phyloP scores from a whole-genome alignment of 441 rosid genomes.

The Croton laevigatus region DNA sequence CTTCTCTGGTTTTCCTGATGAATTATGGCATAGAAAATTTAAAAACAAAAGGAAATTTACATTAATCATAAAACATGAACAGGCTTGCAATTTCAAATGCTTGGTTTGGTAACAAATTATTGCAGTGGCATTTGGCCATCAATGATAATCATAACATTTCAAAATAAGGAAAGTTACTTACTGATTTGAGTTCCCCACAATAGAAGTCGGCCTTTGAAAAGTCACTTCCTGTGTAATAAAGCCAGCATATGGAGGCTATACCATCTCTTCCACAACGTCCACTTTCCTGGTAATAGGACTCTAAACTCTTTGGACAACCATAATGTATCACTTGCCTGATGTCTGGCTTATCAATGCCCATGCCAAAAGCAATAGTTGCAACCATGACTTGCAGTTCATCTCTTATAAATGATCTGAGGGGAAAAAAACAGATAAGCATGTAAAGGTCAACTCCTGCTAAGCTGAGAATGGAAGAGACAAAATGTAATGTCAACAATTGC shows the following conservation, averaged over 20 bases:
- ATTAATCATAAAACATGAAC: not conserved
- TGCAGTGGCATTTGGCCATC: not conserved
- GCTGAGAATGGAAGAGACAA: slow-evolving; percentile 10
- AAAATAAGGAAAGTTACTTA: slow-evolving; percentile 23
- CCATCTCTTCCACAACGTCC: slow-evolving; percentile 62
- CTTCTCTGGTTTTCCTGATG: slow-evolving; percentile 42
- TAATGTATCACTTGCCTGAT: slow-evolving; percentile 50
- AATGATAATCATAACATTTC: slow-evolving; percentile 9
- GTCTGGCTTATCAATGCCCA: slow-evolving; percentile 59
- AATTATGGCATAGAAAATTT: slow-evolving; percentile 16
- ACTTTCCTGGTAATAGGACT: slow-evolving; percentile 55
- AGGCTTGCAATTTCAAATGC: not conserved
- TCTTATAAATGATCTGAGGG: slow-evolving; percentile 40
- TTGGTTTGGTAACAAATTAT: slow-evolving; percentile 8
- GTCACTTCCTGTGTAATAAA: slow-evolving; percentile 44
- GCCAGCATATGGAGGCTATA: slow-evolving; percentile 53
- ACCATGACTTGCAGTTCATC: slow-evolving; percentile 53
- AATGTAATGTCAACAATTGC: not conserved
- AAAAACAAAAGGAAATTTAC: not conserved
- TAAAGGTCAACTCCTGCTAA: slow-evolving; percentile 11
- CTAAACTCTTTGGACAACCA: slow-evolving; percentile 54
- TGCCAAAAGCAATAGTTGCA: slow-evolving; percentile 56
- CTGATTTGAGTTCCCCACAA: slow-evolving; percentile 39
- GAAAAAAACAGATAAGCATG: not conserved
- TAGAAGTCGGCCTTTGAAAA: slow-evolving; percentile 53